Conservation (phyloP, 768 basidiomycete genomes). For the Coprinellus aureogranulatus region DNA sequence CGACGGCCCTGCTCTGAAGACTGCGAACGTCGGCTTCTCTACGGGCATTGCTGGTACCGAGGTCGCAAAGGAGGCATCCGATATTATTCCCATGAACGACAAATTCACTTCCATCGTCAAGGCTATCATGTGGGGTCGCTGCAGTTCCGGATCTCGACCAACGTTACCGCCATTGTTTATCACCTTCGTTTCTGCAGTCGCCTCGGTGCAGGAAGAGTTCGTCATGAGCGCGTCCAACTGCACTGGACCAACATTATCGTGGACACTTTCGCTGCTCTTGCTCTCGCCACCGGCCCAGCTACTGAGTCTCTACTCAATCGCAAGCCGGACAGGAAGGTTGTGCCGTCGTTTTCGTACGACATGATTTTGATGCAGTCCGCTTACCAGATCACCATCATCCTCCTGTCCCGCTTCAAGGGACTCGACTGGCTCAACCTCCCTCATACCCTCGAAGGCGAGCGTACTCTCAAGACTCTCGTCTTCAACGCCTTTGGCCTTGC, state of each 20-base stretch:
- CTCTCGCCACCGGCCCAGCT: constrained; percentile 95
- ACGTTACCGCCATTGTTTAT: constrained; percentile 92
- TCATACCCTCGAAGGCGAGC: constrained; percentile 34
- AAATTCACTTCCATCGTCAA: constrained; percentile 95
- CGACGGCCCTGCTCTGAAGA: constrained; percentile 94
- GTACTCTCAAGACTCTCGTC: constrained; percentile 76
- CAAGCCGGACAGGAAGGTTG: constrained; percentile 85
- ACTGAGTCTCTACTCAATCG: constrained; percentile 76
- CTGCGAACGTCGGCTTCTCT: constrained; percentile 94
- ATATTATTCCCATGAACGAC: constrained; percentile 98
- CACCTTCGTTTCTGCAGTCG: constrained; percentile 87
- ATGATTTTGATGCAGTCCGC: constrained; percentile 89
- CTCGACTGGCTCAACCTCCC: constrained; percentile 64
- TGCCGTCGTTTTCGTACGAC: constrained; percentile 90
- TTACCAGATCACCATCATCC: constrained; percentile 80
- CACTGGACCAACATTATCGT: constrained; percentile 99
- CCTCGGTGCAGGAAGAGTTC: constrained; percentile 70
- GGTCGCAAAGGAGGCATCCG: constrained; percentile 97
- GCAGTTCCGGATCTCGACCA: constrained; percentile 95
- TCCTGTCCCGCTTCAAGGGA: constrained; percentile 89
- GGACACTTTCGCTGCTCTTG: constrained; percentile 98
- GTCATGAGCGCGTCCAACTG: constrained; percentile 94
- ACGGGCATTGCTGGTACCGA: constrained; percentile 98
- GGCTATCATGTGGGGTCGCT: constrained; percentile 99
- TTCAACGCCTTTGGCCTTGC: constrained; percentile 99